Evolutionary conservation across 257 asterid genomes (phyloP), one percentile per base, ranked within the genome.

Genomic region (Plantago major): DNA sequence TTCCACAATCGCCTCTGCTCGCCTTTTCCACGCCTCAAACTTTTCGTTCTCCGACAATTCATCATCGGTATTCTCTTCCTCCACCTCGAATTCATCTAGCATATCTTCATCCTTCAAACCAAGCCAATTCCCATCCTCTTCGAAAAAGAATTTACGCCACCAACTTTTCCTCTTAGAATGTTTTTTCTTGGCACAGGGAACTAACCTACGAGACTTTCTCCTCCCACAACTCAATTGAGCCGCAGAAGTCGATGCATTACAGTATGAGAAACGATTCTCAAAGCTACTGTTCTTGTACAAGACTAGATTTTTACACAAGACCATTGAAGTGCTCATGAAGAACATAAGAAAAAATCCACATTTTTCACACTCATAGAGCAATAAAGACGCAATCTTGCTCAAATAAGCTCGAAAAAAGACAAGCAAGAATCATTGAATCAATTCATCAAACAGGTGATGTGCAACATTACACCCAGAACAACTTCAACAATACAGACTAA

Each of bases 1-100:
- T 64, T 93, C 97, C 13, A 82, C 76, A 66, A 93, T 93, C 0
- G 95, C 88, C 84, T 92, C 99, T 0, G 97, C 97, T 56, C 97
- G 84, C 75, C 86, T 79, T 64, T 72, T 89, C 99, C 99, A 93
- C 4, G 90, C 96, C 81, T 93, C 99, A 70, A 93, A 89, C 79
- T 89, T 93, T 58, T 93, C 96, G 42, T 79, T 64, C 71, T 85
- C 96, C 1, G 99, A 79, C 8, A 89, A 67, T 7, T 83, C 88
- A 49, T 70, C 77, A 46, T 72, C 82, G 38, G 75, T 70, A 16
- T 75, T 58, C 12, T 63, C 78, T 71, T 76, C 88, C 60, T 76
- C 89, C 6, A 84, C 38, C 42, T 84, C 96, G 67, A 84, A 70
- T 55, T 60, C 81, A 13, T 89, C 89, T 28, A 87, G 63, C 81